phyloP scores from a whole-genome alignment of 2,329 filamentous ascomycete species.

The Coccinonectria pachysandricola region DNA sequence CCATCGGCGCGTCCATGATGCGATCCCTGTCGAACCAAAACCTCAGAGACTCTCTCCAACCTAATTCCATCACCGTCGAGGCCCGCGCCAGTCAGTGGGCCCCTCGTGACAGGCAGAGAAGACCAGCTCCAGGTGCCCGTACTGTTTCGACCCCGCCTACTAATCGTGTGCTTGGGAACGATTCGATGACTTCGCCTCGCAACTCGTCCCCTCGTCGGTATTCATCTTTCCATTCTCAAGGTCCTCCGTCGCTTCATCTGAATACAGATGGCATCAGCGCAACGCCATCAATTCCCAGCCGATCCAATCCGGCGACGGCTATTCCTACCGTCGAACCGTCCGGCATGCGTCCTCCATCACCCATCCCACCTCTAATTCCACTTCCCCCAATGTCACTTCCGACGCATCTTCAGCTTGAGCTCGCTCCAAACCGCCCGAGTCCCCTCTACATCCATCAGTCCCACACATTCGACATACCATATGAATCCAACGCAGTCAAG shows the following conservation, averaged over 20 bases:
- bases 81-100: slow-evolving; percentile 5
- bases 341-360: slow-evolving; percentile 31
- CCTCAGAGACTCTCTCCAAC: slow-evolving; percentile 9
- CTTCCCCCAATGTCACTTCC: slow-evolving; percentile 57
- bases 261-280: slow-evolving; percentile 17
- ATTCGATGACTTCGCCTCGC: slow-evolving; percentile 14
- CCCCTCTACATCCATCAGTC: slow-evolving; percentile 57
- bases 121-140: slow-evolving; percentile 25
- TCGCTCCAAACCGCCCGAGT: slow-evolving; percentile 51
- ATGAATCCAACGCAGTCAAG: slow-evolving; percentile 87
- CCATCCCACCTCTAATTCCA: slow-evolving; percentile 45
- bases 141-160: slow-evolving; percentile 46
- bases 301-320: slow-evolving; percentile 15
- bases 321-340: slow-evolving; percentile 13
- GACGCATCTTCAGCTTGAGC: slow-evolving; percentile 53
- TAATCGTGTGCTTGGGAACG: slow-evolving; percentile 30
- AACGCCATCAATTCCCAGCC: slow-evolving; percentile 4
- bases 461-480: slow-evolving; percentile 52
- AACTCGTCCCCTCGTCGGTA: slow-evolving; percentile 36
- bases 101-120: slow-evolving; percentile 17
- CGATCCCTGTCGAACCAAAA: slow-evolving; percentile 13
- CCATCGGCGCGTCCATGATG: slow-evolving; percentile 20
- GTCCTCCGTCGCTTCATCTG: slow-evolving; percentile 33
- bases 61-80: slow-evolving; percentile 18
- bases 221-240: slow-evolving; percentile 38